These are phyloP conservation scores for Fusarium beomiforme DNA, from an alignment of 2,329 filamentous ascomycete species.

Conservation along the genomic window DNA sequence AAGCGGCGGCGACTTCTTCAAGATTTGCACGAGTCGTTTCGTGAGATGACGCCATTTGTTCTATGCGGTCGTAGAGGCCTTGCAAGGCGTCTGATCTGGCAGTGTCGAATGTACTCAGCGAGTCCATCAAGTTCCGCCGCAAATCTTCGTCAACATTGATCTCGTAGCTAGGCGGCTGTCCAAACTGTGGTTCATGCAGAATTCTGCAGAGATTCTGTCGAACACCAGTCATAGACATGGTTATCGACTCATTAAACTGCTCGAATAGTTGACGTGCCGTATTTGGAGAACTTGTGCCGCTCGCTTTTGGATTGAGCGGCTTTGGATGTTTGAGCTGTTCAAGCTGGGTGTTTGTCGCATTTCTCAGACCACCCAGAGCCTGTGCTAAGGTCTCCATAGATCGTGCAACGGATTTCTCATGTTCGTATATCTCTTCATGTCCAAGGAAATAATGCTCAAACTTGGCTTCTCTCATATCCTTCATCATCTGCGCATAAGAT, in stretches of 20 bases:
- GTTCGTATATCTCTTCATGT: slow-evolving; percentile 78
- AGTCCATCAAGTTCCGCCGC: slow-evolving; percentile 81
- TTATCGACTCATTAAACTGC: slow-evolving; percentile 28
- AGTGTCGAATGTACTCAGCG: slow-evolving; percentile 92
- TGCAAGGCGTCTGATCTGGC: slow-evolving; percentile 85
- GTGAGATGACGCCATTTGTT: slow-evolving; percentile 65
- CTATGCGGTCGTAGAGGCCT: slow-evolving; percentile 81
- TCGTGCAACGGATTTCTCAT: slow-evolving; percentile 82
- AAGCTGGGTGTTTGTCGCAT: slow-evolving; percentile 90
- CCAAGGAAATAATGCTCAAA: slow-evolving; percentile 88
- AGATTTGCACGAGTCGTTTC: slow-evolving; percentile 76
- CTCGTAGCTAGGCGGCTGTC: slow-evolving; percentile 53
- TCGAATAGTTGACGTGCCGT: slow-evolving; percentile 26
- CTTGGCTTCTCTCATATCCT: slow-evolving; percentile 84
- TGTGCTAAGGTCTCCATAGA: slow-evolving; percentile 88
- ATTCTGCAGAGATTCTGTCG: slow-evolving; percentile 25
- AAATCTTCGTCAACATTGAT: slow-evolving; percentile 77
- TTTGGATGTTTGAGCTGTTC: slow-evolving; percentile 68
- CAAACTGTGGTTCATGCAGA: slow-evolving; percentile 42
- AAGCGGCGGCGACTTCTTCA: slow-evolving; percentile 96
- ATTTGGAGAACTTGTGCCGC: neutral
- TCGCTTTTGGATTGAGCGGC: neutral
- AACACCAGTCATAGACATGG: slow-evolving; percentile 22
- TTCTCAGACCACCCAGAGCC: slow-evolving; percentile 87
- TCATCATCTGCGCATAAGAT: slow-evolving; percentile 75